Conservation (phyloP, 2,329 filamentous ascomycete species). For the Trichophyton benhamiae region DNA sequence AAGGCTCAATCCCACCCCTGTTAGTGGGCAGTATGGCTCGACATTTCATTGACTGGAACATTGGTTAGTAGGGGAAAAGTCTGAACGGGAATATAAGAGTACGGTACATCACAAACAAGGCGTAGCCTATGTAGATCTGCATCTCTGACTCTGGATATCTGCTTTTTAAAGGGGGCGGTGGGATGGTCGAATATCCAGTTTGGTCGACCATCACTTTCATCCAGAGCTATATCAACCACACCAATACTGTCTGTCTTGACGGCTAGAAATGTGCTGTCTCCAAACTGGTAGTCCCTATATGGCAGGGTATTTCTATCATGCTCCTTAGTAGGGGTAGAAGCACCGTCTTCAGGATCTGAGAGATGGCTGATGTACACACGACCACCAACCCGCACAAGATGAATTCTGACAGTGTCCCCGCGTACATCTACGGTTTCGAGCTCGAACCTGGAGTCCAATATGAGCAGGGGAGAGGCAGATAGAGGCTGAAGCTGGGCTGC, state of each 20-base stretch:
- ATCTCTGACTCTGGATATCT: slow-evolving; percentile 2
- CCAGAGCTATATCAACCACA: slow-evolving; percentile 5
- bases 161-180: neutral
- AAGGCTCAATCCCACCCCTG: neutral
- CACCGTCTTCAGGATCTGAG: slow-evolving; percentile 19
- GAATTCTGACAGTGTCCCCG: slow-evolving; percentile 2
- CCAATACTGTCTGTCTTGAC: slow-evolving; percentile 5
- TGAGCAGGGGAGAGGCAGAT: neutral
- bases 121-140: slow-evolving; percentile 2
- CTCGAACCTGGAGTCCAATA: neutral
- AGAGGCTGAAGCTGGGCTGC: neutral
- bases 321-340: slow-evolving; percentile 13
- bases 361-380: slow-evolving; percentile 5
- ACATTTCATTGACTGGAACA: slow-evolving; percentile 7
- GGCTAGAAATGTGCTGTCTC: slow-evolving; percentile 1
- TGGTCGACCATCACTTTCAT: neutral
- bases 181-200: slow-evolving; percentile 6
- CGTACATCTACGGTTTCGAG: neutral
- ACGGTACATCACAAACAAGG: slow-evolving; percentile 3
- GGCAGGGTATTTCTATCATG: no score
- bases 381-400: slow-evolving; percentile 1
- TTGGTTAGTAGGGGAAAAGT: neutral
- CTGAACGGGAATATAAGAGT: neutral
- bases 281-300: slow-evolving; percentile 2
- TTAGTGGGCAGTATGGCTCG: slow-evolving; percentile 1